phyloP scores from a whole-genome alignment of 192 early-diverging fungal genomes.

The Physocladia obscura region DNA sequence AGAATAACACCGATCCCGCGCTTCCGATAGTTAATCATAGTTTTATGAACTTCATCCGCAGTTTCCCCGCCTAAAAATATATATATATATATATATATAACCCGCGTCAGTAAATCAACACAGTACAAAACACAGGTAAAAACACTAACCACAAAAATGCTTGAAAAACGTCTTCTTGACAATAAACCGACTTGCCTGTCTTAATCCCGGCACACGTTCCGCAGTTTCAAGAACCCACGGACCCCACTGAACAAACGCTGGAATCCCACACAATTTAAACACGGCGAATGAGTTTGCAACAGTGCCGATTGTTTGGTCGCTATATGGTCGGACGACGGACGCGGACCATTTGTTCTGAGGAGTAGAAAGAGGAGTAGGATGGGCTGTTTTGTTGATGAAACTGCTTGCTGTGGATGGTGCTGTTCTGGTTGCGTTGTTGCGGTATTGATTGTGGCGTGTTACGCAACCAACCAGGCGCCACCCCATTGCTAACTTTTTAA shows the following conservation, averaged over 20 bases:
- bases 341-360: no score
- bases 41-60: conserved; percentile 75
- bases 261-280: conserved; percentile 69
- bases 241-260: conserved; percentile 60
- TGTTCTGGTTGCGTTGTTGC: no score
- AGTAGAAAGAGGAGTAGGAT: no score
- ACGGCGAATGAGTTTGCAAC: conserved; percentile 67
- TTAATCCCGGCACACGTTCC: conserved; percentile 38
- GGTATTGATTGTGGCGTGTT: no score
- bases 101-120: background rate
- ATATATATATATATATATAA: background rate
- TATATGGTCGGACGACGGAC: conserved; percentile 39
- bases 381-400: no score
- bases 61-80: conserved; percentile 71
- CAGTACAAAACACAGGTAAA: background rate
- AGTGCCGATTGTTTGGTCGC: conserved; percentile 52
- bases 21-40: conserved; percentile 68
- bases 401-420: no score
- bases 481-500: no score
- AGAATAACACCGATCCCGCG: conserved; percentile 80
- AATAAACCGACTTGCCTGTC: conserved; percentile 3
- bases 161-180: conserved; percentile 87
- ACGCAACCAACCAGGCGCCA: no score
- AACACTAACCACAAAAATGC: conserved; percentile 76
- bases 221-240: conserved; percentile 60